A percentile compares a stretch with the other conserved stretches of the same genome.
Conservation (phyloP, 768 basidiomycete species). For the Phanerodontia chrysosporium region DNA sequence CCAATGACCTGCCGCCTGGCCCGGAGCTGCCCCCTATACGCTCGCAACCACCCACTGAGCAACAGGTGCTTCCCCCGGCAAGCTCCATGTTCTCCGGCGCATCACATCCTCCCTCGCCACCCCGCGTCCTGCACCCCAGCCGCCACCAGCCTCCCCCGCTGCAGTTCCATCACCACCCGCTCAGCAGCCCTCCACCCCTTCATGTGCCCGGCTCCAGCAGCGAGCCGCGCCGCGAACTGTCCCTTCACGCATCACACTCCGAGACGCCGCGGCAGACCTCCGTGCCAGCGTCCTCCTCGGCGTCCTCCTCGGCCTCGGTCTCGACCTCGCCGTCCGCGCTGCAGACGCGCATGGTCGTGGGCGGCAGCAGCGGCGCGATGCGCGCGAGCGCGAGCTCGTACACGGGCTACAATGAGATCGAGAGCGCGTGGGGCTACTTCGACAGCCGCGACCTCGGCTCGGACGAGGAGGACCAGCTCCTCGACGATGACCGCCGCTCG, state of each 20-base stretch:
- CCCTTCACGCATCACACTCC: not conserved
- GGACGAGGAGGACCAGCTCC: constrained; percentile 22
- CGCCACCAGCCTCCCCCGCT: constrained; percentile 2
- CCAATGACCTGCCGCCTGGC: constrained; percentile 10
- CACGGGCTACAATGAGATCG: constrained; percentile 27
- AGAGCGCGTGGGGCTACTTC: constrained; percentile 49
- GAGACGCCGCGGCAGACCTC: constrained; percentile 4
- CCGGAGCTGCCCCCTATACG: constrained; percentile 15
- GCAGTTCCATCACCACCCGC: not conserved
- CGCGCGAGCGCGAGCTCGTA: constrained; percentile 4
- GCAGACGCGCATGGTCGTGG: not conserved
- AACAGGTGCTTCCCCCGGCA: constrained; percentile 12
- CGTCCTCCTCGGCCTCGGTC: constrained; percentile 1
- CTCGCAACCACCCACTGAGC: constrained; percentile 9
- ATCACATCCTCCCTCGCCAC: constrained; percentile 4
- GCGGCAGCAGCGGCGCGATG: not conserved
- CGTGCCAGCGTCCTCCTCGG: constrained; percentile 2
- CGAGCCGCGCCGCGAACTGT: not conserved
- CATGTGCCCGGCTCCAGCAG: not conserved
- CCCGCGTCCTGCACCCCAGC: constrained; percentile 10
- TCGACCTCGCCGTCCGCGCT: constrained; percentile 6
- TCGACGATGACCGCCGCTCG: constrained; percentile 14
- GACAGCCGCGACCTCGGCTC: constrained; percentile 42
- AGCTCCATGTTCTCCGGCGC: constrained; percentile 8
- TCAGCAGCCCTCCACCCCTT: constrained; percentile 3